Conservation (phyloP, 2,329 filamentous ascomycete genomes). For the Lasiodiplodia sp. region DNA sequence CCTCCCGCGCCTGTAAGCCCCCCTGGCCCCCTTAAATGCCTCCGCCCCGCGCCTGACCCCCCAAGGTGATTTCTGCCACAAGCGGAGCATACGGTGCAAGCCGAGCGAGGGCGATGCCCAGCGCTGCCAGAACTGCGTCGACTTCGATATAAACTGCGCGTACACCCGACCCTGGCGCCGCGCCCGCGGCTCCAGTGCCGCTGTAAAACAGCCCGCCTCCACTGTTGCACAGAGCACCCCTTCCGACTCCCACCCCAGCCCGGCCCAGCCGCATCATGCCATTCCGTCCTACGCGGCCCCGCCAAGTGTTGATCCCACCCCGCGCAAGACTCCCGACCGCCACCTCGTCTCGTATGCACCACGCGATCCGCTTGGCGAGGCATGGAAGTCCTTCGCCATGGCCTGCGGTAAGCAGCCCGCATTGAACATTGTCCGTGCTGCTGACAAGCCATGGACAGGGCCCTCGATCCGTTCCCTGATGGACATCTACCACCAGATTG, state of each 20-base stretch:
- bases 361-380: constrained; percentile 38
- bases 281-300: constrained; percentile 1
- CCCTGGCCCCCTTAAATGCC: background rate
- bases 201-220: constrained; percentile 1
- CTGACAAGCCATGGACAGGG: constrained; percentile 29
- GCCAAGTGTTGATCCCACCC: constrained; percentile 12
- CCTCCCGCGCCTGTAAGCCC: constrained; percentile 42
- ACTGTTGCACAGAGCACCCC: constrained; percentile 14
- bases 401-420: constrained; percentile 38
- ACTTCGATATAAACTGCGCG: constrained; percentile 59
- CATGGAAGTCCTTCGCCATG: constrained; percentile 52
- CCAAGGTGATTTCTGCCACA: constrained; percentile 58
- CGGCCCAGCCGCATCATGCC: background rate
- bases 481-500: constrained; percentile 60
- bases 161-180: constrained; percentile 55
- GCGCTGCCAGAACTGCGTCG: constrained; percentile 58
- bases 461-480: constrained; percentile 53
- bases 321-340: constrained; percentile 17
- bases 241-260: constrained; percentile 20
- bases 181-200: constrained; percentile 13
- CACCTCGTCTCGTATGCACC: constrained; percentile 31
- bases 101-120: constrained; percentile 44
- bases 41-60: background rate
- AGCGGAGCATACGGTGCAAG: constrained; percentile 55
- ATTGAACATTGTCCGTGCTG: background rate